Evolutionary conservation across 257 asterid genomes (phyloP).

Genomic region (Buddleja alternifolia): DNA sequence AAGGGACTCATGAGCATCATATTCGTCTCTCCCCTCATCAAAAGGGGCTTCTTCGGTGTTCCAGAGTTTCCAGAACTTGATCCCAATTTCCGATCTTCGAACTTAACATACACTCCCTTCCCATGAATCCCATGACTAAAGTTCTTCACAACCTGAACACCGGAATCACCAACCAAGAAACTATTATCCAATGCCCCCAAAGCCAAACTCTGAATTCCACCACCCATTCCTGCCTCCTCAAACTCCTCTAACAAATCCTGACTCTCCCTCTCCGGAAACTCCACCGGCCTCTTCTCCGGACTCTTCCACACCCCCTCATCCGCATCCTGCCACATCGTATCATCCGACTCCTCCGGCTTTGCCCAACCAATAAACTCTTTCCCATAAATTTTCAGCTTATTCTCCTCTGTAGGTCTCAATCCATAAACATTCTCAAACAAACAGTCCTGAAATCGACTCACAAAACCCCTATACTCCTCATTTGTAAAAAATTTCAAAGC

Average conservation of each 20-base stretch:
- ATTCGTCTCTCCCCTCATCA: slow-evolving; percentile 98
- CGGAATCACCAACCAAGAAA: slow-evolving; percentile 83
- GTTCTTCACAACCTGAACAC: slow-evolving; percentile 97
- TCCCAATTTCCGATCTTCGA: slow-evolving; percentile 54
- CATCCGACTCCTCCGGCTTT: slow-evolving; percentile 87
- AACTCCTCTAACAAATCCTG: slow-evolving; percentile 87
- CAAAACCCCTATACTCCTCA: slow-evolving; percentile 78
- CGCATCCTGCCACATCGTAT: slow-evolving; percentile 93
- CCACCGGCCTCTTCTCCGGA: slow-evolving; percentile 48
- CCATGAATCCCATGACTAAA: slow-evolving; percentile 98
- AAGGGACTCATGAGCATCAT: slow-evolving; percentile 95
- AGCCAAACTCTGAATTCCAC: slow-evolving; percentile 93
- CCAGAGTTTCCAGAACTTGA: slow-evolving; percentile 44
- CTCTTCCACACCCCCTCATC: slow-evolving; percentile 85
- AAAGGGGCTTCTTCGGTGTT: slow-evolving; percentile 77
- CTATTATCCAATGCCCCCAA: slow-evolving; percentile 97
- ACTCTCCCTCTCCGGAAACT: slow-evolving; percentile 52
- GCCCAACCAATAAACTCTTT: slow-evolving; percentile 91
- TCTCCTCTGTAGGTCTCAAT: slow-evolving; percentile 74
- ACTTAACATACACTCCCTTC: slow-evolving; percentile 89
- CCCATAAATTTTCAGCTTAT: slow-evolving; percentile 79
- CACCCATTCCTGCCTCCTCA: slow-evolving; percentile 85
- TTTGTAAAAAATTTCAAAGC: slow-evolving; percentile 74
- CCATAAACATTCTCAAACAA: slow-evolving; percentile 92
- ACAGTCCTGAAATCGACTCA: slow-evolving; percentile 73